Evolutionary conservation across 768 basidiomycete species (phyloP), one percentile per base, ranked within the genome.

Genomic region (Fomitopsis serialis): DNA sequence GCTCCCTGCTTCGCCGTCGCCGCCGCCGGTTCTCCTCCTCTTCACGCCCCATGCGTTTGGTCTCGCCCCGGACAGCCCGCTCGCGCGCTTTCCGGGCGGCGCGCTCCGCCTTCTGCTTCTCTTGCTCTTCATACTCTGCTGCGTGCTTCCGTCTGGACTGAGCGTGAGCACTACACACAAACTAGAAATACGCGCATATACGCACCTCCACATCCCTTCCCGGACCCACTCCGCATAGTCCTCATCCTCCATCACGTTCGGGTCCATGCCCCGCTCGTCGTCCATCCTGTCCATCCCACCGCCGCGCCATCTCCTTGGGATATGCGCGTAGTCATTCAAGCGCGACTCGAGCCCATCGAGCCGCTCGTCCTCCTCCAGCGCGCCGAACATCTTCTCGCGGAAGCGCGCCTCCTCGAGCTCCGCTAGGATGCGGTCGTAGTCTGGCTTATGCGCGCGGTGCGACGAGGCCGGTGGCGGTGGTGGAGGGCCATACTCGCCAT

Each of bases 201-300:
- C 81, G 37, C 55, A 85, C 81, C 82, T 79, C 74, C 89, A 93
- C 89, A 97, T 95, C 45, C 90, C 91, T 23, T 77, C 69, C 57
- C 93, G 74, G 48, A 96, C 72, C 88, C 89, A 95, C 61, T 92
- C 89, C 1, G 87, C 81, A 59, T 96, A 96, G 55, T 91, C 85
- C 59, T 94, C 87, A 8, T 94, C 92, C 55, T 86, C 84, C 87
- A 95, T 87, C 45, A 65, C 58, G 45, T 61, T 65, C 25, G 75
- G 73, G 54, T 81, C 68, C 5, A 68, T 60, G 17, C 62, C 59
- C 2, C 79, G 60, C 69, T 75, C 64, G 67, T 70, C 60, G 65
- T 81, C 67, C 70, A 60, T 74, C 68, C 25, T 69, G 69, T 58
- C 76, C 72, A 52, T 61, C 51, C 71, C 64, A 37, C 64, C 61